Base-by-base conservation (phyloP, 768 basidiomycete species). In the Pisolithus marmoratus region DNA sequence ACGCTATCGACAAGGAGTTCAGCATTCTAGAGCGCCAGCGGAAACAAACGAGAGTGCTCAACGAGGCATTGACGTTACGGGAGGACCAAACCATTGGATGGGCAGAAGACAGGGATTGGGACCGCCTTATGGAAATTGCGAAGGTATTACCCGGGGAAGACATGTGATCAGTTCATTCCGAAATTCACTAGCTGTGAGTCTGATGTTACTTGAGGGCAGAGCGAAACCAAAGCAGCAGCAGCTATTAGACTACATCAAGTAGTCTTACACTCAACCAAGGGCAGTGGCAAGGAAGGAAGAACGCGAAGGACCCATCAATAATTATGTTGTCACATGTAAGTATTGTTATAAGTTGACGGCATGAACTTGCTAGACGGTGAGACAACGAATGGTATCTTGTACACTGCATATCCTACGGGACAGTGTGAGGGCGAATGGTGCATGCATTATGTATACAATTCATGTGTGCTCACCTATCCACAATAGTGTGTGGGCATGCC, bases 91-190 rank as follows among this genome's bases (percentile, higher is more conserved):
- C 58, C 8, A 79, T 87, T 17, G 65, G 55, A 8, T 89, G 87
- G 85, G 68, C 63, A 37, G 59, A 69, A 24, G 86, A 89, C 59
- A 57, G 54, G 43, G 67, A 68, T 44, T 90, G 83, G 82, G 73
- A 80, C 22, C 63, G 69, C 17, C 50, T 79, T 22, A 79, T 80
- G 74, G 54, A 60, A 26, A 45, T 75, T 45, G 62, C 58, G n/a
- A 59, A 58, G 46, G 58, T 68, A 5, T 50, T 78, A 19, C 59
- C 59, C 19, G 55, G 61, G 26, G 60, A 66, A 58, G 52, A 53
- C 56, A 51, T 24, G 46, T 48, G 46, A 15, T 47, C 12, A 4
- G 29, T 47, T n/a, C 31, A 19, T n/a, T 17, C 19, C 9, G n/a
- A 23, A 20, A 36, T 36, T 19, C 19, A 47, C 19, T 12, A 14